Evolutionary conservation across 73 alveolate genomes (phyloP), one percentile per base, ranked within the genome.

Genomic region (Paramecium pentaurelia): DNA sequence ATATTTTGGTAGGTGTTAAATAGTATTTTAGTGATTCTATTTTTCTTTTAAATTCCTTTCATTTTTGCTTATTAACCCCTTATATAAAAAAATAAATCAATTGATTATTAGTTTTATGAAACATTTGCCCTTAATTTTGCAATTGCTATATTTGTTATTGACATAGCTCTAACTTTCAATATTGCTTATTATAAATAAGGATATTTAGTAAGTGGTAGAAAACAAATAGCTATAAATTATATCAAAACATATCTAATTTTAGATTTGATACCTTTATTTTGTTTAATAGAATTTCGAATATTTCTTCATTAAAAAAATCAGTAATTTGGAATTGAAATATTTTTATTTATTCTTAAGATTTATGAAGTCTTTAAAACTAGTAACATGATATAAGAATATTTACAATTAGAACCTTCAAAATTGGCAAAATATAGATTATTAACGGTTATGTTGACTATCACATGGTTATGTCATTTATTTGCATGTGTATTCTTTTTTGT

Each of bases 391-490:
- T 18, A 40, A 44, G 91, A 80, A 47, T 80, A 45, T 80, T 47
- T 80, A 25, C 45, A 80, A 27, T 49, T 80, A 12, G 58, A 80
- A 25, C 47, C 64, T 32, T 32, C 54, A n/a, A 22, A 8, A 80
- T 80, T 80, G 18, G 91, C 91, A 16, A 49, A 49, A n/a, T 77
- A 38, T 42, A 77, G 71, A 80, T 80, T 80, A 49, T 27, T 80
- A 14, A 27, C 9, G 16, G 77, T 80, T 1, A 45, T 80, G 71
- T 32, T 80, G 28, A 49, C 77, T 12, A 80, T 80, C 9, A 47
- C 58, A 44, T 80, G 91, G 91, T 64, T 80, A 7, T 80, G 91
- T 49, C 71, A 80, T 80, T 14, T 34, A 20, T 80, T 80, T 80
- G 91, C 91, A 14, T 80, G 91, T 42, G 34, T 80, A 3, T 80